Evolutionary conservation across 306 rosid species (phyloP).

Genomic region (Begonia fuchsioides): DNA sequence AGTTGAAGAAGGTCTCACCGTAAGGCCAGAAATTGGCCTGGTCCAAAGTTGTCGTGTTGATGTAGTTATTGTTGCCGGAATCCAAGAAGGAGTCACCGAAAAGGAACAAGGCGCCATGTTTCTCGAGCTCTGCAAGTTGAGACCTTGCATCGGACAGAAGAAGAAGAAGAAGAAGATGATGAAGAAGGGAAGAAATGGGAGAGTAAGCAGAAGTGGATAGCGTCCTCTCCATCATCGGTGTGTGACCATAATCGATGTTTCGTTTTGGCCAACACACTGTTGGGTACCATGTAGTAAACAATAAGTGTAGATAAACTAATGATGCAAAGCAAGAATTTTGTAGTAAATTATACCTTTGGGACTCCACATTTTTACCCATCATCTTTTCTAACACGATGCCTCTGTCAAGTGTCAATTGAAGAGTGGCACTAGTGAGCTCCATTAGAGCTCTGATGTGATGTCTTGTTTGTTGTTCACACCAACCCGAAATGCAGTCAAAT

Average conservation of each 20-base stretch:
- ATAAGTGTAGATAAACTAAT: not conserved
- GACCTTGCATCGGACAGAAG: not conserved
- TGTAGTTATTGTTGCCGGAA: conserved; percentile 90
- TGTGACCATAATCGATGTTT: not conserved
- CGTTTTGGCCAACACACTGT: not conserved
- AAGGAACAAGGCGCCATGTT: conserved; percentile 35
- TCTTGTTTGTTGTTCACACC: not conserved
- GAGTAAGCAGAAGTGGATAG: not conserved
- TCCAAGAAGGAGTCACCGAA: conserved; percentile 89
- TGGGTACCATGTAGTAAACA: not conserved
- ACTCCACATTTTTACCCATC: conserved; percentile 1
- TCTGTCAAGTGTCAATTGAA: not conserved
- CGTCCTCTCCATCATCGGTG: not conserved
- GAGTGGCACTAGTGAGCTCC: conserved; percentile 12
- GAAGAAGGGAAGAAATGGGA: not conserved
- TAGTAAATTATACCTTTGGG: not conserved
- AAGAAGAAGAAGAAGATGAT: not conserved
- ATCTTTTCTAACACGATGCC: too few relatives aligned
- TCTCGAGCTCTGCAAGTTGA: conserved; percentile 1
- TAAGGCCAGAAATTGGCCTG: conserved; percentile 97
- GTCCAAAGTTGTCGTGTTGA: conserved; percentile 67
- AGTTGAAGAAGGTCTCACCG: conserved; percentile 57
- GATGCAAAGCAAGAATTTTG: not conserved
- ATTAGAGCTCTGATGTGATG: conserved; percentile 12
- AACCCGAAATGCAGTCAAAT: not conserved